These are phyloP conservation scores for Laetiporus sulphureus DNA, from an alignment of 1,284 basidiomycete genomes.

Conservation along the genomic window DNA sequence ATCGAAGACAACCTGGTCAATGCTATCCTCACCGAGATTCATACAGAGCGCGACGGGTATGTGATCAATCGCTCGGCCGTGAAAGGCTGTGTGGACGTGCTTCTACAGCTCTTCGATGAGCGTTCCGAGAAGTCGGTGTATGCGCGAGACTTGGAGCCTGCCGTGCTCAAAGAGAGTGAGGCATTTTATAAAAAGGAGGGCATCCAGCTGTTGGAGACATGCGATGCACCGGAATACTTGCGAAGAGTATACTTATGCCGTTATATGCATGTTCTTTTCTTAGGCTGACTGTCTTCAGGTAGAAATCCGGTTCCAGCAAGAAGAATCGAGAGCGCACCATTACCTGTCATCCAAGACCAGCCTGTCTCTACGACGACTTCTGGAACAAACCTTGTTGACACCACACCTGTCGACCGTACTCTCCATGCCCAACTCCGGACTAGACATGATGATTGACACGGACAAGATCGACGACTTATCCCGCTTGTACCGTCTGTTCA, in stretches of 20 bases:
- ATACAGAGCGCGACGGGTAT: constrained; percentile 88
- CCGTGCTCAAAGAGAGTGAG: constrained; percentile 73
- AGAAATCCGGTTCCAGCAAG: constrained; percentile 78
- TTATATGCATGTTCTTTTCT: too few relatives aligned
- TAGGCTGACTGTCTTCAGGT: constrained; percentile 43
- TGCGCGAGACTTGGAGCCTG: constrained; percentile 80
- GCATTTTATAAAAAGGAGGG: constrained; percentile 82
- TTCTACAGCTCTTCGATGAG: constrained; percentile 58
- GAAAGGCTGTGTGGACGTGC: constrained; percentile 86
- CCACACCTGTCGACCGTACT: constrained; percentile 76
- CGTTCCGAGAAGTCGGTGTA: constrained; percentile 66
- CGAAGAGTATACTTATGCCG: too few relatives aligned
- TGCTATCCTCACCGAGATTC: constrained; percentile 83
- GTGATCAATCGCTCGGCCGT: constrained; percentile 89
- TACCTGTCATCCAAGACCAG: constrained; percentile 82
- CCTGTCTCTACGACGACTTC: constrained; percentile 63
- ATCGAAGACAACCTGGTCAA: constrained; percentile 81
- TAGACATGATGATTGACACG: constrained; percentile 84
- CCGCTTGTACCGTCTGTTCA: constrained; percentile 78
- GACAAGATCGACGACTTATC: constrained; percentile 75
- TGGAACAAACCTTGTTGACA: constrained; percentile 75
- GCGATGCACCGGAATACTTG: constrained; percentile 82
- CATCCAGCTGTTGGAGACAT: constrained; percentile 60
- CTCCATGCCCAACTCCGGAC: constrained; percentile 78
- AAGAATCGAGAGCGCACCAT: constrained; percentile 83